Base-by-base conservation (phyloP, 169 alveolate species). In the Hepatocystis sp. region DNA sequence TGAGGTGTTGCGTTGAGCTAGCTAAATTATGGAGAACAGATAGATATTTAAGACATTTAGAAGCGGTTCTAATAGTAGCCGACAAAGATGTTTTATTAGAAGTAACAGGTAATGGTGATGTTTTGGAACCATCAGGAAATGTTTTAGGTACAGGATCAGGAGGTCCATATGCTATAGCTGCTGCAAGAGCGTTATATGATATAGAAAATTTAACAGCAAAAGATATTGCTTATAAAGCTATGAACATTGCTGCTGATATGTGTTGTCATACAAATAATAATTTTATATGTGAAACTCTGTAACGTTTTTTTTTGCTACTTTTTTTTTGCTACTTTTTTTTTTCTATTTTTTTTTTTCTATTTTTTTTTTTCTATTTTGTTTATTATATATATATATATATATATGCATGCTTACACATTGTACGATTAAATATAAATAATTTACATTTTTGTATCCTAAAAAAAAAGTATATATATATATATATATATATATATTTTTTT, bases 11-110 rank as follows among this genome's bases (percentile, higher is more conserved):
- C 40, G 95, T 94, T 40, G 95, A 93, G 63, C 66, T 94, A 44
- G 97, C 97, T 34, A 94, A 93, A 60, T 68, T 84, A 67, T 94
- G 97, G 97, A 90, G 97, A 47, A 94, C 96, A 0, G 95, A 90
- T 52, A 90, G 93, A 44, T 89, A 85, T 30, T 58, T 93, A 36
- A 78, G 94, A 47, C 97, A 94, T 63, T 49, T 91, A 84, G 92
- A 90, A 65, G 97, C 97, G 21, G 96, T 92, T 19, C 64, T 94
- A 55, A 56, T 94, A 47, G 96, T 93, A 2, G 94, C 95, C 10
- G 97, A 94, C 65, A 67, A 89, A 51, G 91, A 91, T 25, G 84
- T 91, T 23, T 76, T 95, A 15, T 81, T 92, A 40, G 91, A 92
- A 60, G 94, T 94, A 27, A 93, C 94, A 21, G 97, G 97, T 19